These are phyloP conservation scores for Tulasnella sp. DNA, from an alignment of 768 basidiomycete species.

Conservation along the genomic window DNA sequence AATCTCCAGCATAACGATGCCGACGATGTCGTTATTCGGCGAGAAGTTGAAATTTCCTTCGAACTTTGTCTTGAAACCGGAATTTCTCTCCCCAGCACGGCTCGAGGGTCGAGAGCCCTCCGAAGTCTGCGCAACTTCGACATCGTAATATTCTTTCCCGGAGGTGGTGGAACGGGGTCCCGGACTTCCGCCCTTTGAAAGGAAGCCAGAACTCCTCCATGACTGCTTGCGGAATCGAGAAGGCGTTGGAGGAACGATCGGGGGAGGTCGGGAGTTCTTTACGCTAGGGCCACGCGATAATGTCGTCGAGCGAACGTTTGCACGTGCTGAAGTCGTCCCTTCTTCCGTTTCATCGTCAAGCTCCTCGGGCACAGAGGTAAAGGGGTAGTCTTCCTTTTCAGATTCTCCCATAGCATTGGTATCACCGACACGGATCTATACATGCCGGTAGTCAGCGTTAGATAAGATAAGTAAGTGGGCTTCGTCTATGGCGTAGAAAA, in stretches of 20 bases:
- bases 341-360: constrained; percentile 42
- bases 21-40: constrained; percentile 75
- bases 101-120: constrained; percentile 22
- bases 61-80: constrained; percentile 33
- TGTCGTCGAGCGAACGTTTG: not conserved
- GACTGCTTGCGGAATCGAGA: constrained; percentile 20
- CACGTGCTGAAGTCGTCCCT: constrained; percentile 30
- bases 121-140: not conserved
- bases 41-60: constrained; percentile 56
- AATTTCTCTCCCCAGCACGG: constrained; percentile 32
- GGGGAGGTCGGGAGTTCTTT: constrained; percentile 15
- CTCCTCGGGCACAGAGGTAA: constrained; percentile 54
- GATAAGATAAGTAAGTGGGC: too few relatives aligned
- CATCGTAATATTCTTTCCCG: constrained; percentile 31
- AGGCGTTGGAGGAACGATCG: not conserved
- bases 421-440: constrained; percentile 55
- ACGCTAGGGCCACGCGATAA: constrained; percentile 23
- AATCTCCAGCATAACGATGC: constrained; percentile 95
- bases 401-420: constrained; percentile 49
- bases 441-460: constrained; percentile 3
- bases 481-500: too few relatives aligned
- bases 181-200: constrained; percentile 41
- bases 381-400: constrained; percentile 68
- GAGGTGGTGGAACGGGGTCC: constrained; percentile 38
- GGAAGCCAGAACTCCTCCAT: constrained; percentile 32